These are phyloP conservation scores for Emmonsiellopsis sp. DNA, from an alignment of 2,329 filamentous ascomycete genomes.

Conservation along the genomic window DNA sequence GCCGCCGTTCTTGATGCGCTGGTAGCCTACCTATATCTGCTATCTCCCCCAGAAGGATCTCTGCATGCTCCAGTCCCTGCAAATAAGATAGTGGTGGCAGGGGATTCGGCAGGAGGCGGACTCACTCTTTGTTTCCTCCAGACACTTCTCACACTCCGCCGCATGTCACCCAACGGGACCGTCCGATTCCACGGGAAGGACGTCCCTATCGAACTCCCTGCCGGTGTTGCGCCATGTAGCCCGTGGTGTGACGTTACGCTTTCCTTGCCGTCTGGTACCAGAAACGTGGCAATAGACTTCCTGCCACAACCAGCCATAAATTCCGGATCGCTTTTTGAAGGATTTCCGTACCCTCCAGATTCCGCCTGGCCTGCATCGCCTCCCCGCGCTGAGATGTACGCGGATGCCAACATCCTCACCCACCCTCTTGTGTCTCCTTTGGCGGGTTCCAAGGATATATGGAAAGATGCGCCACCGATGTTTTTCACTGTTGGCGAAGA, in stretches of 20 bases:
- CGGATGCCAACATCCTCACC: slow-evolving; percentile 26
- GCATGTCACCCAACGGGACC: slow-evolving; percentile 16
- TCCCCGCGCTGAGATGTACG: slow-evolving; percentile 35
- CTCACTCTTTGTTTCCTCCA: slow-evolving; percentile 33
- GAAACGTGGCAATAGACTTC: slow-evolving; percentile 34
- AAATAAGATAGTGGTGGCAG: slow-evolving; percentile 37
- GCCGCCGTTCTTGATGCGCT: slow-evolving; percentile 38
- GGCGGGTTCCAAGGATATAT: slow-evolving; percentile 25
- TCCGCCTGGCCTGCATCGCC: slow-evolving; percentile 32
- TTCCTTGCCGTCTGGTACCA: slow-evolving; percentile 31
- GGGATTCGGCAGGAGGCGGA: slow-evolving; percentile 40
- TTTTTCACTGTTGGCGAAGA: slow-evolving; percentile 36
- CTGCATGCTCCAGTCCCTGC: slow-evolving; percentile 35
- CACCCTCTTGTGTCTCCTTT: slow-evolving; percentile 37
- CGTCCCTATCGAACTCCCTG: slow-evolving; percentile 33
- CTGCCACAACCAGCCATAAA: slow-evolving; percentile 22
- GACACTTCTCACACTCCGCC: slow-evolving; percentile 33
- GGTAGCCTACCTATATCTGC: slow-evolving; percentile 39
- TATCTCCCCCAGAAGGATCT: slow-evolving; percentile 35
- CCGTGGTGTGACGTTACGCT: slow-evolving; percentile 36
- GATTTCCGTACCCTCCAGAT: slow-evolving; percentile 25
- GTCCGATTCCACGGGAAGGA: slow-evolving; percentile 34
- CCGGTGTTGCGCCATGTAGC: slow-evolving; percentile 29
- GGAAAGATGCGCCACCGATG: slow-evolving; percentile 33
- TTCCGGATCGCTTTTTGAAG: slow-evolving; percentile 16